Base-by-base conservation (phyloP, 2,329 filamentous ascomycete genomes). In the Apiospora kogelbergensis region DNA sequence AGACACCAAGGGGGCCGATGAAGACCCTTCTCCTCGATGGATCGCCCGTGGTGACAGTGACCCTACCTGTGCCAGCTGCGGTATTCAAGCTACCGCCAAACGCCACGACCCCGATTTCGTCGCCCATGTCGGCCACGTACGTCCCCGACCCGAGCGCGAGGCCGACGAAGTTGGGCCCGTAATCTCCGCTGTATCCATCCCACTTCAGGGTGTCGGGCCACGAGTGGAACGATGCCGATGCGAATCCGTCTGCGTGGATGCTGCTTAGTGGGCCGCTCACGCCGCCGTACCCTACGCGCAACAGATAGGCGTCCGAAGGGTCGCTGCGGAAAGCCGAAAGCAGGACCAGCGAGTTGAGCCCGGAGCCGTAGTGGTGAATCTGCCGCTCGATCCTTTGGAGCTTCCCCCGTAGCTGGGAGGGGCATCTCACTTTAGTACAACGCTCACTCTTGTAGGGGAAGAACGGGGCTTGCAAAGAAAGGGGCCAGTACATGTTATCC, bases 311-410 rank as follows among this genome's bases (percentile, higher is more conserved):
- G 71, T 86, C 83, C 0, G 78, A 74, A 0, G 85, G 79, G 42
- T 83, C 74, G 64, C 80, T 74, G 44, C 85, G 84, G 76, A 85
- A 90, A 3, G 83, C 80, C 1, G 82, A 81, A 2, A 90, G 82
- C 1, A 89, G 78, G 1, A 87, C 85, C 0, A 88, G 81, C 0
- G 86, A 82, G 74, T 89, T 90, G 6, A 90, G 83, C 0, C 81
- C 85, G 0, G 86, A 89, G 22, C 87, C 87, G 72, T 90, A 90
- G 76, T 90, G 88, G 72, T 90, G 88, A 69, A 89, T 84, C 75
- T 87, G 85, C 4, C 83, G 81, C 73, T 84, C 83, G 37, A 83
- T 83, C 13, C 80, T 76, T 5, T 74, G 67, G 6, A 84, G 78
- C 69, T 84, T 84, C 30, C 81, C 82, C 9, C 81, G 67, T 84